Evolutionary conservation across 352 stramenopile species (phyloP).

Genomic region (Pythium phragmiticola): DNA sequence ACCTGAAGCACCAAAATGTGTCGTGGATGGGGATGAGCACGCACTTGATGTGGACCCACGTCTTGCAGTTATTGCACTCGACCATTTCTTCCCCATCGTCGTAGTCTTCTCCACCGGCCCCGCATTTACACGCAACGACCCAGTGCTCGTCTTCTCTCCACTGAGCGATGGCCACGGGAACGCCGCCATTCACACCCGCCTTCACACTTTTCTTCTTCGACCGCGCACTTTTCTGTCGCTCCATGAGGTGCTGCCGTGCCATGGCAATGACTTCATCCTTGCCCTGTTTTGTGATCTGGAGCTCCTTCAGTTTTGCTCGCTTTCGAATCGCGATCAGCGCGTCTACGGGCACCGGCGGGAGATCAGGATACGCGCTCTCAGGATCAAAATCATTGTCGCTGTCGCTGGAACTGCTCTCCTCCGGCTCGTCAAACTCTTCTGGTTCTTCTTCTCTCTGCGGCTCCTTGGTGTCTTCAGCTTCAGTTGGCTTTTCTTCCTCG

Average conservation of each 20-base stretch:
- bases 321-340: slow-evolving; percentile 52
- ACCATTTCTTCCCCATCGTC: slow-evolving; percentile 45
- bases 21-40: slow-evolving; percentile 43
- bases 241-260: slow-evolving; percentile 17
- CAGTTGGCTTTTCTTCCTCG: slow-evolving; percentile 17
- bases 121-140: slow-evolving; percentile 37
- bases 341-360: slow-evolving; percentile 60
- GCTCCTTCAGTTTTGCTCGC: slow-evolving; percentile 48
- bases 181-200: background rate
- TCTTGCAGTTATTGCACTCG: slow-evolving; percentile 37
- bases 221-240: slow-evolving; percentile 20
- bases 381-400: slow-evolving; percentile 44
- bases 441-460: slow-evolving; percentile 15
- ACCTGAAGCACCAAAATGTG: slow-evolving; percentile 61
- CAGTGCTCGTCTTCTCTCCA: slow-evolving; percentile 33
- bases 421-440: slow-evolving; percentile 22
- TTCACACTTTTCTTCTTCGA: slow-evolving; percentile 34
- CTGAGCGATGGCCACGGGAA: background rate
- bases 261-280: slow-evolving; percentile 32
- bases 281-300: slow-evolving; percentile 44
- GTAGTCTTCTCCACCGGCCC: slow-evolving; percentile 35
- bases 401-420: slow-evolving; percentile 50
- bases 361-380: slow-evolving; percentile 57
- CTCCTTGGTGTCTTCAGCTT: slow-evolving; percentile 14
- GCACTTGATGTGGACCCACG: slow-evolving; percentile 63